Evolutionary conservation across 306 rosid genomes (phyloP).

Genomic region (Quercus variabilis): DNA sequence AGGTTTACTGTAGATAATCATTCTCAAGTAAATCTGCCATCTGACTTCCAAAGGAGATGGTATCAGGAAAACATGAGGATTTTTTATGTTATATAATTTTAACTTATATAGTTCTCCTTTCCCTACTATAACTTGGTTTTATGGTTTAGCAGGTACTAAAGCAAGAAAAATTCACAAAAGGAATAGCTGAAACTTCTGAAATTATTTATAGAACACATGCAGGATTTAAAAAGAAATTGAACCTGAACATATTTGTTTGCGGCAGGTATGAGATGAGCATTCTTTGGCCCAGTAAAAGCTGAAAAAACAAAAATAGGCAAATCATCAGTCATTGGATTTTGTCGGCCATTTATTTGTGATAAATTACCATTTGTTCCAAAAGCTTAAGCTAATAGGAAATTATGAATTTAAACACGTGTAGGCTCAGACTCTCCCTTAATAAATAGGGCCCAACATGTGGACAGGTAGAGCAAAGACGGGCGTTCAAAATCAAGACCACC

Average conservation of each 20-base stretch:
- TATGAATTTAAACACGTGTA: no score
- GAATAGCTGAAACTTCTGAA: not conserved
- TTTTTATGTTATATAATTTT: not conserved
- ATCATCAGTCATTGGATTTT: constrained; percentile 32
- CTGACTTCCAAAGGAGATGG: no score
- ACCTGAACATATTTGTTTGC: constrained; percentile 91
- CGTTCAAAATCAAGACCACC: no score
- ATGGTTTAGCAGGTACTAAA: not conserved
- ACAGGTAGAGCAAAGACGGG: no score
- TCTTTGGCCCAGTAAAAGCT: constrained; percentile 83
- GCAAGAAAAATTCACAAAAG: not conserved
- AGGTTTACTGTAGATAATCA: not conserved
- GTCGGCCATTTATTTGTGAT: constrained; percentile 19
- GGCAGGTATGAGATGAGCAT: constrained; percentile 59
- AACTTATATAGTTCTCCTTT: not conserved
- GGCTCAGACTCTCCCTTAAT: no score
- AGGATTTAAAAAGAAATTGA: constrained; percentile 12
- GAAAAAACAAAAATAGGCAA: constrained; percentile 36
- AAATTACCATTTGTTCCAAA: constrained; percentile 1
- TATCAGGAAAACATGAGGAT: not conserved
- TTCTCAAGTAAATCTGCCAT: not conserved
- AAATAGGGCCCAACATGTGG: no score
- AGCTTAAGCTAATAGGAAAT: no score
- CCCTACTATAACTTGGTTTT: not conserved
- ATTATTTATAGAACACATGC: not conserved